Base-by-base conservation (phyloP, 2,329 filamentous ascomycete genomes). In the Cytospora leucostoma region DNA sequence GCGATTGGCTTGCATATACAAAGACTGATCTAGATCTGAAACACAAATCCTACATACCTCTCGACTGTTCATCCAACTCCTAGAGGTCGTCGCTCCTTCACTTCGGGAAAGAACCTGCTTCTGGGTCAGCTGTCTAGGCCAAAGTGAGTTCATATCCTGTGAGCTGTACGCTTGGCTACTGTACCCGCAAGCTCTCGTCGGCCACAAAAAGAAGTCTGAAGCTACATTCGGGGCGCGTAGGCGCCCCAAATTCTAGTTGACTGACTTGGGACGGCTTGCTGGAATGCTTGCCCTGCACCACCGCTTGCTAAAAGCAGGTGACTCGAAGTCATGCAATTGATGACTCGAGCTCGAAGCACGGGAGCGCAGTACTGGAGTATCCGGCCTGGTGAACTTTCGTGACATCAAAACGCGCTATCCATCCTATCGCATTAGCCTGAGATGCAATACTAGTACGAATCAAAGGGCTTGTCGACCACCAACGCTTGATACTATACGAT, bases 291-390 rank as follows among this genome's bases (percentile, higher is more conserved):
- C 35, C 53, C 51, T 53, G 59, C 63, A 65, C 59, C 63, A 55
- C 59, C 55, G 60, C 54, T 38, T 17, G n/a, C 33, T 32, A 11
- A 34, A 59, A 49, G 40, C 59, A 65, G 63, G 63, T 65, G 63
- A 62, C 55, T 53, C 38, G 40, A 21, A 10, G 12, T n/a, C 10
- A 11, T 12, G 32, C 27, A 19, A 35, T 33, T 8, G 7, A 34
- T 49, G 40, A 56, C 54, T 59, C 62, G 58, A 35, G 32, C 53
- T 33, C 17, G 11, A 37, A 49, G 11, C 17, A 34, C n/a, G 38
- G 11, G 1, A n/a, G 19, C 17, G 32, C n/a, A 13, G 44, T n/a
- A n/a, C 19, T 47, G 44, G 44, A 17, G 44, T 21, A 21, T 17
- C 44, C 21, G 6, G 17, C 44, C 44, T 10, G 21, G 21, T 47